phyloP scores from a whole-genome alignment of 257 asterid genomes.

The Verbena officinalis region DNA sequence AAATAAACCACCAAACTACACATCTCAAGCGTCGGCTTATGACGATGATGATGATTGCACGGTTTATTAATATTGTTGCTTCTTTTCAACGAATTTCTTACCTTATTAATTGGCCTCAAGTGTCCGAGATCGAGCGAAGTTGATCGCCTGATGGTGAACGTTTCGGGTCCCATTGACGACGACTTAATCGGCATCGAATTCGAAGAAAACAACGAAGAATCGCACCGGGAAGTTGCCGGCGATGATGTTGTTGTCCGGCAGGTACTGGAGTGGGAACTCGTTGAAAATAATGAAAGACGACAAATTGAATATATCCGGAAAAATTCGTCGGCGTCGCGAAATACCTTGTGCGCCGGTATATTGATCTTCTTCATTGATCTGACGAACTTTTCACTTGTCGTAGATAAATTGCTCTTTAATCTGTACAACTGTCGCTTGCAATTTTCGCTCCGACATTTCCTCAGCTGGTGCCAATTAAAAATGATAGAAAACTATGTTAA shows the following conservation, averaged over 20 bases:
- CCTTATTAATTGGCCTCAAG: neutral
- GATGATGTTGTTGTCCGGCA: conserved; percentile 12
- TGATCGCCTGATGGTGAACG: neutral
- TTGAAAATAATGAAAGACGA: conserved; percentile 37
- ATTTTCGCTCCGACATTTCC: conserved; percentile 34
- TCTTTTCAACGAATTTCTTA: conserved; percentile 7
- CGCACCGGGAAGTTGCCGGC: conserved; percentile 24
- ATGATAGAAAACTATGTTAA: neutral
- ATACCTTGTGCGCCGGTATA: conserved; percentile 18
- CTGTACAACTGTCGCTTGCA: conserved; percentile 9
- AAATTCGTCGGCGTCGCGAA: conserved; percentile 5
- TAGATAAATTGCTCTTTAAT: conserved; percentile 23
- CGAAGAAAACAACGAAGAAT: no score
- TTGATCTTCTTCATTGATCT: conserved; percentile 29
- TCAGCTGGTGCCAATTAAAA: conserved; percentile 28
- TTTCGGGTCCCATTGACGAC: conserved; percentile 25
- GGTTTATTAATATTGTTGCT: neutral
- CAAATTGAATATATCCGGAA: conserved; percentile 26
- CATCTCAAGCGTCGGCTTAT: conserved; percentile 30
- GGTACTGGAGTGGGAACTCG: conserved; percentile 18
- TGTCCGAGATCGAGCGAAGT: conserved; percentile 32
- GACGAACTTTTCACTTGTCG: conserved; percentile 29
- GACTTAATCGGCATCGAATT: conserved; percentile 40
- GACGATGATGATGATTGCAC: neutral
- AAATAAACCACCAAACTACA: conserved; percentile 46